Conservation (phyloP, 306 rosid genomes). For the Vachellia pachyceras region DNA sequence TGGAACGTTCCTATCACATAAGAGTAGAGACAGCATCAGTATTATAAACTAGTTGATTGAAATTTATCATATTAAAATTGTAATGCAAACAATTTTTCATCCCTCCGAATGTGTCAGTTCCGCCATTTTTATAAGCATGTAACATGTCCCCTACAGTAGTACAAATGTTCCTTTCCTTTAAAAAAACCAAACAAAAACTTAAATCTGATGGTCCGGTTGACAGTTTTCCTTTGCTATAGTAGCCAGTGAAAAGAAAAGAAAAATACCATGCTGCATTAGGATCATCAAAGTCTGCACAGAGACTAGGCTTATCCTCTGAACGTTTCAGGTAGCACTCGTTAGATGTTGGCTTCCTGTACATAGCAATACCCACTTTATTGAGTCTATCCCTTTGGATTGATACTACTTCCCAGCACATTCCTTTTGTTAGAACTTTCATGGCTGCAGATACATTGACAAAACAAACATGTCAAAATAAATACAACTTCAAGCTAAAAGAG, state of each 20-base stretch:
- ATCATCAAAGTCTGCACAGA: slow-evolving; percentile 77
- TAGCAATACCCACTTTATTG: slow-evolving; percentile 82
- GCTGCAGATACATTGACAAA: slow-evolving; percentile 54
- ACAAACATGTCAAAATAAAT: slow-evolving; percentile 40
- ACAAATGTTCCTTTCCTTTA: not conserved
- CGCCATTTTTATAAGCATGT: too few relatives aligned
- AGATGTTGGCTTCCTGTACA: slow-evolving; percentile 75
- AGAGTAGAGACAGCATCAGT: slow-evolving; percentile 22
- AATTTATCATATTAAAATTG: slow-evolving; percentile 2
- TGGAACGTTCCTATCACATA: slow-evolving; percentile 72
- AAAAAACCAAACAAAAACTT: not conserved
- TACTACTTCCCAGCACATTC: slow-evolving; percentile 87
- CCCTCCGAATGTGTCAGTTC: not conserved
- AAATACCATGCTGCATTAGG: slow-evolving; percentile 90
- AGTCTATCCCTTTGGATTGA: slow-evolving; percentile 74
- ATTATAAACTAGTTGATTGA: slow-evolving; percentile 7
- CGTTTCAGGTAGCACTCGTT: slow-evolving; percentile 89
- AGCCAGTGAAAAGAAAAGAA: not conserved
- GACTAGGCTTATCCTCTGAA: slow-evolving; percentile 66
- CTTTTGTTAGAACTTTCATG: slow-evolving; percentile 79
- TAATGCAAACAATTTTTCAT: slow-evolving; percentile 11
- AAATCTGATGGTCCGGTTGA: not conserved
- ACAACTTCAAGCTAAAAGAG: slow-evolving; percentile 17
- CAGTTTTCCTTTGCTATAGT: not conserved
- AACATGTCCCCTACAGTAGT: not conserved